Evolutionary conservation across 2,329 filamentous ascomycete genomes (phyloP), one percentile per base, ranked within the genome.

Genomic region (Ambrosiella beaveri): DNA sequence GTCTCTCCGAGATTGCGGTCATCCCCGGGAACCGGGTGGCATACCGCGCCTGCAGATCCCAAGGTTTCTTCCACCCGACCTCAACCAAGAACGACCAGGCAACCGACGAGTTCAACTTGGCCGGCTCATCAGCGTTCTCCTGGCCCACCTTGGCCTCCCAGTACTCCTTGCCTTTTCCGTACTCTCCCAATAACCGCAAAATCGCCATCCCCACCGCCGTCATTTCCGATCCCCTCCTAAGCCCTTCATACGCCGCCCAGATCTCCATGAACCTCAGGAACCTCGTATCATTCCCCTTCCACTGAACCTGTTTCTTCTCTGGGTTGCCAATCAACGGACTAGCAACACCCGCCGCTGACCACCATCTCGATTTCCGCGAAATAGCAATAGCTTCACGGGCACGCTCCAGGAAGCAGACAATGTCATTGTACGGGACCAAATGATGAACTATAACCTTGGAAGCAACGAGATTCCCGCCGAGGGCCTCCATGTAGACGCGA

Each of bases 41-140:
- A 67, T 85, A 87, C 2, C 83, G 74, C 3, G 78, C 73, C 2
- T 76, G 76, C 53, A 87, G 79, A 64, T 89, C 84, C 77, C 83
- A 87, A 0, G 86, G 84, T 7, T 78, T 71, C 47, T 88, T 75
- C 57, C 81, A 79, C 9, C 85, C 85, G 45, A 90, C 74, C 66
- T 93, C 87, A 64, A 90, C 85, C 37, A 93, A 69, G 62, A 90
- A 88, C 1, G 79, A 75, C 74, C 79, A 82, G 40, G 76, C 77
- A 3, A 74, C 71, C 45, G 67, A 65, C 12, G 70, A 66, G 27
- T 74, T 71, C 41, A 81, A 70, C 53, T 75, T 68, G 4, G 68
- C 70, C 6, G 27, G 27, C 27, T 27, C 27, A 27, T 27, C 27
- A 4, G 27, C 5, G 3, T 27, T 27, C 27, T 27, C 27, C 27